Evolutionary conservation across 495 filamentous ascomycete species (phyloP).

Genomic region (Letharia columbiana): DNA sequence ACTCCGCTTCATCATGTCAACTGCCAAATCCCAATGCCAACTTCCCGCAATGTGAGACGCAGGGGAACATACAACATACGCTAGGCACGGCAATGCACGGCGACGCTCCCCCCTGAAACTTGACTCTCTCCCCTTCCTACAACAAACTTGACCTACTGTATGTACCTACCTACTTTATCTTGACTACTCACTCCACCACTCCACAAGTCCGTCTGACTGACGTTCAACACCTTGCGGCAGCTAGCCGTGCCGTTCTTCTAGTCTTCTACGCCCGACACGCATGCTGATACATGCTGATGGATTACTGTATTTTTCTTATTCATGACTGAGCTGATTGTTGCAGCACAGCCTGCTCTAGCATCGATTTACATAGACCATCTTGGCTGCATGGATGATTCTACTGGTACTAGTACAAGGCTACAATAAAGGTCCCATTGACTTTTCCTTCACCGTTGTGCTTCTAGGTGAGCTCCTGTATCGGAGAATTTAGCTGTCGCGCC

Average conservation of each 20-base stretch:
- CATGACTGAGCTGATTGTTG: background rate
- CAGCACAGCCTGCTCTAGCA: background rate
- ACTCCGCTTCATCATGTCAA: background rate
- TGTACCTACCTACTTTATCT: too few relatives aligned
- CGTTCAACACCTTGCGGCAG: too few relatives aligned
- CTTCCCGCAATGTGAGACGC: background rate
- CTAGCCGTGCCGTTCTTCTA: background rate
- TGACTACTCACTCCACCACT: too few relatives aligned
- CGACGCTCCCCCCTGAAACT: background rate
- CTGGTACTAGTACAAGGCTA: background rate
- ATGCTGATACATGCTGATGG: background rate
- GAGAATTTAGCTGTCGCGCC: background rate
- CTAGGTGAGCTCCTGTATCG: background rate
- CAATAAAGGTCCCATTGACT: background rate
- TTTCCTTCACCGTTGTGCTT: background rate
- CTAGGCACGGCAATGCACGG: too few relatives aligned
- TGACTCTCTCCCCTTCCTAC: too few relatives aligned
- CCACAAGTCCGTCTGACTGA: too few relatives aligned
- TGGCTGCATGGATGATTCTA: background rate
- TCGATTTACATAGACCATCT: background rate
- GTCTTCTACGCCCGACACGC: background rate
- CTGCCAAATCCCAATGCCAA: background rate
- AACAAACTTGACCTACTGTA: too few relatives aligned
- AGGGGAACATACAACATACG: background rate
- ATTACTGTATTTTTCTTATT: background rate